These are phyloP conservation scores for Takashimella koratensis DNA, from an alignment of 1,284 basidiomycete species.

Conservation along the genomic window DNA sequence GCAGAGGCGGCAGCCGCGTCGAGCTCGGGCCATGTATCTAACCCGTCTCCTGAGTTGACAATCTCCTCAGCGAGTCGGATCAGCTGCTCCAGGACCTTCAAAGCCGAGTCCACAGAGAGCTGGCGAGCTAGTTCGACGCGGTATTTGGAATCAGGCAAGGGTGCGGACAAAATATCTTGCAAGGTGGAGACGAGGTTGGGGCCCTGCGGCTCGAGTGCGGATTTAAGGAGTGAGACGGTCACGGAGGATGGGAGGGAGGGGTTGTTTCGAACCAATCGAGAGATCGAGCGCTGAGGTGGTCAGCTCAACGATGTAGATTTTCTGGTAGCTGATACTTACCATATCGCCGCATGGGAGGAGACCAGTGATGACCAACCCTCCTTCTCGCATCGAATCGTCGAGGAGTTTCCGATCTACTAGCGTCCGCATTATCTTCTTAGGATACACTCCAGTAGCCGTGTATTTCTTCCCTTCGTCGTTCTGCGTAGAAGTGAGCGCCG, in stretches of 20 bases:
- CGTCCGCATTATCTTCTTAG: constrained; percentile 22
- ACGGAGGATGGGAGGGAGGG: constrained; percentile 33
- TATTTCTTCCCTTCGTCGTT: constrained; percentile 1
- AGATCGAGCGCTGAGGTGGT: constrained; percentile 4
- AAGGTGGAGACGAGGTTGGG: constrained; percentile 22
- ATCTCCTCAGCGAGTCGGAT: constrained; percentile 33
- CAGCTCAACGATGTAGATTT: constrained; percentile 23
- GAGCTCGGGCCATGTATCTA: constrained; percentile 29
- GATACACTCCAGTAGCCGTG: constrained; percentile 25
- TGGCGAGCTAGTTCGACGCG: constrained; percentile 31
- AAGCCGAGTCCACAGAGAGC: constrained; percentile 34
- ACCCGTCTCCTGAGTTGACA: constrained; percentile 23
- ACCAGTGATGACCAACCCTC: constrained; percentile 31
- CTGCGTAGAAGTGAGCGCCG: constrained; percentile 17
- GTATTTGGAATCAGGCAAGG: constrained; percentile 40
- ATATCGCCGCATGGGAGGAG: constrained; percentile 40
- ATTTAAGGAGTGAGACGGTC: constrained; percentile 27
- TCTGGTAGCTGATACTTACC: constrained; percentile 30
- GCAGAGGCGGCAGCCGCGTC: not conserved
- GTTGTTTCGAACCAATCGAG: constrained; percentile 13
- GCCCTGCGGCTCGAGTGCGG: constrained; percentile 12
- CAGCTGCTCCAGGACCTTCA: constrained; percentile 26
- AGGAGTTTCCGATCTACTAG: constrained; percentile 30
- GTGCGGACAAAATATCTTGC: constrained; percentile 23
- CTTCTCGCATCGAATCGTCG: constrained; percentile 37